Evolutionary conservation across 1,284 basidiomycete genomes (phyloP), one percentile per base, ranked within the genome.

Genomic region (Cutaneotrichosporon sp.): DNA sequence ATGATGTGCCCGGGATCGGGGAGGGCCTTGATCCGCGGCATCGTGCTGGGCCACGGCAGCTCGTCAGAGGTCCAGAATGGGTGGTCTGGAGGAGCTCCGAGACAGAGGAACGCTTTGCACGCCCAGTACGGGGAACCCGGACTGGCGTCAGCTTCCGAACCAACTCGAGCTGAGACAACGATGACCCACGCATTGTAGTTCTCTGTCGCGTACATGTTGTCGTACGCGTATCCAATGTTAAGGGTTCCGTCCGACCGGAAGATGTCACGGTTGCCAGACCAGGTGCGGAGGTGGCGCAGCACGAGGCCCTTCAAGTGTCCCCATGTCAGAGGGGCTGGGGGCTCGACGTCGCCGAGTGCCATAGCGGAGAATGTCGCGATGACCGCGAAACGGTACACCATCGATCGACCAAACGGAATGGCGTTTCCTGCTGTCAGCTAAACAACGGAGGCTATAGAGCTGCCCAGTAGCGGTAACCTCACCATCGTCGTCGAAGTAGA

Each of bases 301-400:
- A 88, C 86, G 0, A 90, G 78, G 13, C 89, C 90, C 77, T 89
- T 90, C 69, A 90, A 79, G 57, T 86, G 85, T 13, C 89, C 89
- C 88, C 88, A 90, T 1, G 69, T 53, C 36, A 90, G 80, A 4
- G 89, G 89, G 0, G 86, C 84, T 21, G 88, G 88, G 10, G 86
- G 85, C 21, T 86, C 84, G 26, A 89, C 82, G 67, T 89, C 85
- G 3, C 88, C 88, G 65, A 89, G 88, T 0, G 88, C 88, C 38
- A 90, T 78, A 4, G 88, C 88, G 18, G 87, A 86, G 85, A 89
- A 90, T 75, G 89, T 89, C 8, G 88, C 86, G 30, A 89, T 87
- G 84, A 89, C 89, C 9, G 89, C 89, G 72, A 89, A 90, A 52
- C 90, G 85, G 75, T 90, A 90, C 7, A 87, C 87, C 82, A 90